Evolutionary conservation across 352 stramenopile species (phyloP).

Genomic region (Pythium phragmiticola): DNA sequence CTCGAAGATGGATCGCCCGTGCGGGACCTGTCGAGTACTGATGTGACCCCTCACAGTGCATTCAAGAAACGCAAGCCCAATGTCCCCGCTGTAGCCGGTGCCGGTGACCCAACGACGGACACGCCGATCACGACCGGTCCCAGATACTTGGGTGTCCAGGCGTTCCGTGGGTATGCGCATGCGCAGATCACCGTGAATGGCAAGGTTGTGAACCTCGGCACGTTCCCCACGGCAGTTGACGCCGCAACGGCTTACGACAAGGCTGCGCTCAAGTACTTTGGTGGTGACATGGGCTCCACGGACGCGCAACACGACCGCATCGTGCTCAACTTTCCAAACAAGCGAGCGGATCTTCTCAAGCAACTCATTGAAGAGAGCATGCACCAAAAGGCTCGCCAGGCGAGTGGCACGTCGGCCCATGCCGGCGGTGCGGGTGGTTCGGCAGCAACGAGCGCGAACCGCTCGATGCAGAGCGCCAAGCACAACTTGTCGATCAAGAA

Average conservation of each 20-base stretch:
- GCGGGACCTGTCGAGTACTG: not conserved
- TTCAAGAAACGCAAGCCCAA: slow-evolving; percentile 37
- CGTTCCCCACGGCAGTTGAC: slow-evolving; percentile 64
- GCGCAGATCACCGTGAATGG: slow-evolving; percentile 80
- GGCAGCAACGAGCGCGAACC: slow-evolving; percentile 17
- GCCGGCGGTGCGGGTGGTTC: not conserved
- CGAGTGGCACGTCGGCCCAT: slow-evolving; percentile 5
- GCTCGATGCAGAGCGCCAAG: slow-evolving; percentile 65
- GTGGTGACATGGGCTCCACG: slow-evolving; percentile 39
- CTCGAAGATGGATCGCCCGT: slow-evolving; percentile 35
- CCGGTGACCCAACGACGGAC: not conserved
- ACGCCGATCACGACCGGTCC: slow-evolving; percentile 24
- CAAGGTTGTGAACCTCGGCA: slow-evolving; percentile 74
- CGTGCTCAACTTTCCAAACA: slow-evolving; percentile 75
- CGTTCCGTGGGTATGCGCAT: slow-evolving; percentile 70
- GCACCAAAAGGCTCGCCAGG: slow-evolving; percentile 42
- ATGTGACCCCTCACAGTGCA: not conserved
- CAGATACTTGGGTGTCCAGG: slow-evolving; percentile 69
- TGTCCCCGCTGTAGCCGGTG: not conserved
- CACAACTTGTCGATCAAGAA: slow-evolving; percentile 79
- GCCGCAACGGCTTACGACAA: slow-evolving; percentile 83
- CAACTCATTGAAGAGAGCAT: slow-evolving; percentile 65
- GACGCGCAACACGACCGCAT: slow-evolving; percentile 46
- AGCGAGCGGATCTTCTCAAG: slow-evolving; percentile 52
- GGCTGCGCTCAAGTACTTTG: slow-evolving; percentile 74